phyloP scores from a whole-genome alignment of 192 early-diverging fungal genomes.

The Podila horticola region DNA sequence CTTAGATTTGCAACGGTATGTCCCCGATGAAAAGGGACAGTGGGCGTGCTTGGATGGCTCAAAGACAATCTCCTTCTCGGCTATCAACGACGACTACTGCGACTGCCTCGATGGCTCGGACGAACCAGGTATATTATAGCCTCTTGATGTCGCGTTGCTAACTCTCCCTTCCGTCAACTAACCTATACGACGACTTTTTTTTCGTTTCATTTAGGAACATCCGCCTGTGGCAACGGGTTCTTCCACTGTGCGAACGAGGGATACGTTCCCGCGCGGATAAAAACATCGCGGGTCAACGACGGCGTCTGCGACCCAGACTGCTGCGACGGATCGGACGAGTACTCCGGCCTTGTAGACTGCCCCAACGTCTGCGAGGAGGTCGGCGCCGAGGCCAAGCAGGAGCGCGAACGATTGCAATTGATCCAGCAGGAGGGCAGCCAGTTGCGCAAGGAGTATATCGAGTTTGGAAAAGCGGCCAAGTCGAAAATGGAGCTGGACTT shows the following conservation, averaged over 20 bases:
- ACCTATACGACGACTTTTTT: not conserved
- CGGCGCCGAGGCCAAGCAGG: conserved; percentile 56
- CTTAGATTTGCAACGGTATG: conserved; percentile 17
- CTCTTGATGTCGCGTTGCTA: no score
- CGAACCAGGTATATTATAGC: conserved; percentile 79
- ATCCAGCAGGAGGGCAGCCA: conserved; percentile 23
- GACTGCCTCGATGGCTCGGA: conserved; percentile 96
- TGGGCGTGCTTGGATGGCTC: conserved; percentile 84
- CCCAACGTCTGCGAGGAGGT: conserved; percentile 80
- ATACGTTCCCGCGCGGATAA: conserved; percentile 74
- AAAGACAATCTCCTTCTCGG: conserved; percentile 69
- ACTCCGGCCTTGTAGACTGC: conserved; percentile 67
- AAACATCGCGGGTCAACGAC: conserved; percentile 86
- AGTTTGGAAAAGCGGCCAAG: conserved; percentile 21
- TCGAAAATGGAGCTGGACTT: conserved; percentile 12
- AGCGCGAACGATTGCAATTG: conserved; percentile 34
- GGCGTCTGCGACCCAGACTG: conserved; percentile 95
- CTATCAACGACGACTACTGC: conserved; percentile 98
- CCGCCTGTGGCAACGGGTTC: conserved; percentile 81
- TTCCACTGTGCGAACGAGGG: conserved; percentile 90
- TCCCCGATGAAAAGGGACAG: conserved; percentile 9
- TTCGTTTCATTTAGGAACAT: conserved; percentile 74
- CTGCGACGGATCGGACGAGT: conserved; percentile 97
- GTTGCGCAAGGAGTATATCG: conserved; percentile 32
- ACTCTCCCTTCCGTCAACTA: not conserved